Base-by-base conservation (phyloP, 805 yeast genomes). In the Dipodascopsis uninucleata region DNA sequence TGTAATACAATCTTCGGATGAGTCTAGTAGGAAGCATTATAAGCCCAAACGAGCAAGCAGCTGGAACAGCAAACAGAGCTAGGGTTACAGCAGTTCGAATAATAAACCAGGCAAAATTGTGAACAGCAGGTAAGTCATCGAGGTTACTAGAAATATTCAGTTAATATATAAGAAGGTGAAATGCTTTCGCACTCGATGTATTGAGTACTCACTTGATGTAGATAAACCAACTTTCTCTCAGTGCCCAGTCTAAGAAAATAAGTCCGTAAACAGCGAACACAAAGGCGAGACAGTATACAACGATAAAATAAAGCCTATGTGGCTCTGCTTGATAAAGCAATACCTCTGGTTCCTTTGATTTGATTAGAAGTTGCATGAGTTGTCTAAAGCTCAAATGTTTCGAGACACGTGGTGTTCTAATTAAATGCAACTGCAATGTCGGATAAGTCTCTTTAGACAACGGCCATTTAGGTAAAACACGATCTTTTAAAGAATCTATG, bases 291-390 rank as follows among this genome's bases (percentile, higher is more conserved):
- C 85, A 78, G 50, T 80, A 77, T 60, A 85, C 76, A 17, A 78
- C 74, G 8, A 84, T 67, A 61, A 85, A 85, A 62, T 85, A 86
- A 25, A 84, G 69, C 45, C 83, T 69, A 60, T 86, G 95, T 0
- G 93, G 85, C 64, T 86, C 95, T 21, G 88, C 78, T 68, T 85
- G 90, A 64, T 85, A 86, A 34, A 85, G 72, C 42, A 85, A 68
- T 58, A 49, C 53, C 38, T 85, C 94, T 1, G 90, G 90, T 37
- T 74, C 72, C 9, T 64, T 66, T 55, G 80, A 77, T 31, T 68
- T 66, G 47, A 73, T 69, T 49, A 85, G 66, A 8, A 76, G 71
- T 45, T 74, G 73, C 56, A 82, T 68, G 66, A 86, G 79, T 60
- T 81, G 81, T 5, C 77, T 66, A 53, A 86, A 75, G 3, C 78